Percentiles rank a stretch among this genome's conserved stretches.
phyloP scores from a whole-genome alignment of 1,284 basidiomycete genomes.

The Marasmius tenuissimus region DNA sequence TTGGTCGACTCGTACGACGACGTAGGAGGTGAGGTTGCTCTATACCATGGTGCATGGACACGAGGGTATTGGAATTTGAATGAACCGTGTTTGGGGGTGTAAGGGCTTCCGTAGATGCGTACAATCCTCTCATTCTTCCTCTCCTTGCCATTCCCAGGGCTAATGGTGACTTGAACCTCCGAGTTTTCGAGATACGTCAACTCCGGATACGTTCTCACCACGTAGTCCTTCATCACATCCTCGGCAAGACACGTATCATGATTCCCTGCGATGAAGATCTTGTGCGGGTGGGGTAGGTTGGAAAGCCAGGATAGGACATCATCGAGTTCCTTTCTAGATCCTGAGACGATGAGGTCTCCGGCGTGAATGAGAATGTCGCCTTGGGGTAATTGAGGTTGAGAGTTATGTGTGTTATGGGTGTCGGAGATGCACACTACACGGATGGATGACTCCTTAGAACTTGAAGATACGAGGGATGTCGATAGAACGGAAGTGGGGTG shows the following conservation, averaged over 20 bases:
- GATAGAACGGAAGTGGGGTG: not conserved
- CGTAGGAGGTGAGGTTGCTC: not conserved
- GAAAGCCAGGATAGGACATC: conserved; percentile 24
- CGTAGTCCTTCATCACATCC: not conserved
- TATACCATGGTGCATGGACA: not conserved
- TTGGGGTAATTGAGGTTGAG: conserved; percentile 29
- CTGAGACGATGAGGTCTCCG: conserved; percentile 39
- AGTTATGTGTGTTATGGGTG: conserved; percentile 35
- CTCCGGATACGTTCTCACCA: conserved; percentile 16
- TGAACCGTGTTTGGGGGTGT: conserved; percentile 31
- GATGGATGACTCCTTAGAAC: not conserved
- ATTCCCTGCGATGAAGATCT: conserved; percentile 42
- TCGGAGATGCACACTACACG: conserved; percentile 38
- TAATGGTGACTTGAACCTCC: conserved; percentile 21
- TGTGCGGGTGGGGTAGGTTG: conserved; percentile 33
- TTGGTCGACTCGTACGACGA: not conserved
- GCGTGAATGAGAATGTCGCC: conserved; percentile 47
- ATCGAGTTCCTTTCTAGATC: conserved; percentile 31
- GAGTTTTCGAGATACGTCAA: conserved; percentile 32
- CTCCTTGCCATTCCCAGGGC: not conserved
- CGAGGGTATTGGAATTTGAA: conserved; percentile 38
- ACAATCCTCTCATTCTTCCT: too few species aligned
- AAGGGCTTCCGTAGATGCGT: conserved; percentile 33
- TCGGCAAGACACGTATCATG: conserved; percentile 30
- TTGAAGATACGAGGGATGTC: not conserved